Evolutionary conservation across 2,329 filamentous ascomycete genomes (phyloP).

Genomic region (Juglanconis juglandina): DNA sequence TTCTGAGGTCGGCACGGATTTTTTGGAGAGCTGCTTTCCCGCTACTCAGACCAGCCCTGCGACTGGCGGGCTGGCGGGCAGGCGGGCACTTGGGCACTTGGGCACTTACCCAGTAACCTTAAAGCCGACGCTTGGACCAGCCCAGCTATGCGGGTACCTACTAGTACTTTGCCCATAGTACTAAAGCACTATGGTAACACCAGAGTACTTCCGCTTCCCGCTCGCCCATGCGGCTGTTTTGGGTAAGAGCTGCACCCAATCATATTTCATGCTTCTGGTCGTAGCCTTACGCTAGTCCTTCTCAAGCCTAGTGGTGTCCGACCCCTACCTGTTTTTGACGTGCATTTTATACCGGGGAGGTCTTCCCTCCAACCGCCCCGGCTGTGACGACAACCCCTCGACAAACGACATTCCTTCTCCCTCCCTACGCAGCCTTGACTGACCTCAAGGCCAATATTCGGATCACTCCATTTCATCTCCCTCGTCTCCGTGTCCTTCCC

Average conservation of each 20-base stretch:
- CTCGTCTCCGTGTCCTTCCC: too few relatives aligned
- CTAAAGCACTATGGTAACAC: too few relatives aligned
- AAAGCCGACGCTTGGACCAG: not conserved
- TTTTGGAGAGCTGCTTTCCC: conserved; percentile 7
- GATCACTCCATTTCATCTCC: too few relatives aligned
- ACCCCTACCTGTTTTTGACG: not conserved
- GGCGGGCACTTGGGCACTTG: too few relatives aligned
- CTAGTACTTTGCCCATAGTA: not conserved
- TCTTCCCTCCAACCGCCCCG: not conserved
- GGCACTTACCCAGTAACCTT: not conserved
- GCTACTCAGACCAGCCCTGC: too few relatives aligned
- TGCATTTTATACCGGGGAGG: not conserved
- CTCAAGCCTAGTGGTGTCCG: not conserved
- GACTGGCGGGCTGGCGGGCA: too few relatives aligned
- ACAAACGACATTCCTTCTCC: not conserved
- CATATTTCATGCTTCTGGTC: conserved; percentile 12
- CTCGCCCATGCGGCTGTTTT: not conserved
- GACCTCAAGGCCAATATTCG: not conserved
- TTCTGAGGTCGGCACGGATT: conserved; percentile 11
- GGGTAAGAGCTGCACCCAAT: conserved; percentile 8
- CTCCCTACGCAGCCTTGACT: not conserved
- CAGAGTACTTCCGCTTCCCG: too few relatives aligned
- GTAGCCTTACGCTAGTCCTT: conserved; percentile 8
- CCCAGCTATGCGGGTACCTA: conserved; percentile 1
- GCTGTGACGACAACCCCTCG: not conserved